Percentiles rank a stretch among this genome's conserved stretches.
phyloP scores from a whole-genome alignment of 2,329 filamentous ascomycete genomes.

The Paradendryphiella salina region DNA sequence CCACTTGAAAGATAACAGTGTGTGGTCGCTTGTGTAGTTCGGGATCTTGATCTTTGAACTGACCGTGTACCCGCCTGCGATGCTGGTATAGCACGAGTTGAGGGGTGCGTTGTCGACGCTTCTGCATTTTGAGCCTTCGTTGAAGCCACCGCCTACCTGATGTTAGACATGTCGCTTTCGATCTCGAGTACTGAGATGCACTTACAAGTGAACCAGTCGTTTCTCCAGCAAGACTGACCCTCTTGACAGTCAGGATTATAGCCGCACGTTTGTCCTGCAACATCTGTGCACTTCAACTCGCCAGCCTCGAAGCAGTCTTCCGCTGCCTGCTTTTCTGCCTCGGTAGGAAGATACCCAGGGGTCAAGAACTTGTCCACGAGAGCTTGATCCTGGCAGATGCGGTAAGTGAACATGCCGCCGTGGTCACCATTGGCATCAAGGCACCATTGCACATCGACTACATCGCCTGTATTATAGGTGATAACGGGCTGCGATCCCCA shows the following conservation, averaged over 20 bases:
- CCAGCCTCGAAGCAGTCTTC: constrained; percentile 39
- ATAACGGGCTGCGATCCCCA: constrained; percentile 39
- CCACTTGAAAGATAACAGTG: constrained; percentile 39
- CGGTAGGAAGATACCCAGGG: constrained; percentile 38
- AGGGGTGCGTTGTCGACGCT: constrained; percentile 39
- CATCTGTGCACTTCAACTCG: constrained; percentile 38
- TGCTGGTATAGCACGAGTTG: constrained; percentile 42
- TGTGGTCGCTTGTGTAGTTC: constrained; percentile 39
- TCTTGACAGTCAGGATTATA: constrained; percentile 37
- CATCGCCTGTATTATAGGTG: constrained; percentile 37
- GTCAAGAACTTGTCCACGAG: constrained; percentile 40
- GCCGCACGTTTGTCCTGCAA: constrained; percentile 36
- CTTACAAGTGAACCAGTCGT: constrained; percentile 43
- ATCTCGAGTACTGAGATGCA: neutral
- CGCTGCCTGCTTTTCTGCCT: constrained; percentile 41
- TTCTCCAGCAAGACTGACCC: constrained; percentile 39
- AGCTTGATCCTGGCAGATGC: constrained; percentile 41
- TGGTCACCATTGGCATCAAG: constrained; percentile 43
- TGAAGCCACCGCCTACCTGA: constrained; percentile 28
- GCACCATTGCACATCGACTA: constrained; percentile 42
- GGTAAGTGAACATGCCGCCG: constrained; percentile 43
- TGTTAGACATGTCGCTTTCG: neutral
- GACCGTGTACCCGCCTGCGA: constrained; percentile 43
- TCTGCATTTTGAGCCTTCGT: constrained; percentile 32
- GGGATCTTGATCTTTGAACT: constrained; percentile 41